These are phyloP conservation scores for Zizania palustris DNA, from an alignment of 202 grass and related monocot genomes.

Conservation along the genomic window DNA sequence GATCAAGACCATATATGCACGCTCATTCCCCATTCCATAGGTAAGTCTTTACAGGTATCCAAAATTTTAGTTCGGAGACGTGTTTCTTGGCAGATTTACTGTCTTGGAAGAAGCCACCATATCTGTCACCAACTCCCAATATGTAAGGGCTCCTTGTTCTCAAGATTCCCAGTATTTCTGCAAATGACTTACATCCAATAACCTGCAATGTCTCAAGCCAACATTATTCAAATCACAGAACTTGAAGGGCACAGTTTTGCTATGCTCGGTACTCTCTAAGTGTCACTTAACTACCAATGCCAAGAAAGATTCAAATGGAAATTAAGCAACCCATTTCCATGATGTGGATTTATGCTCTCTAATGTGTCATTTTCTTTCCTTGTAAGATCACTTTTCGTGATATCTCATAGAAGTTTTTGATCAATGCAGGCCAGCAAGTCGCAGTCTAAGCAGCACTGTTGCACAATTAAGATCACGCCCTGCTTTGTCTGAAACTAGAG, in stretches of 20 bases:
- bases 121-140: neutral
- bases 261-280: neutral
- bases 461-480: conserved; percentile 21
- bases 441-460: conserved; percentile 32
- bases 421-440: conserved; percentile 25
- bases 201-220: neutral
- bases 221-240: neutral
- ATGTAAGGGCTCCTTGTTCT: neutral
- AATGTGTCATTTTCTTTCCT: neutral
- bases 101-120: neutral
- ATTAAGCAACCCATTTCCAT: neutral
- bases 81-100: neutral
- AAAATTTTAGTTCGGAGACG: neutral
- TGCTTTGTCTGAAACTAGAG: conserved; percentile 8
- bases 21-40: conserved; percentile 35
- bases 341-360: neutral
- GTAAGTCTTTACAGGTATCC: conserved; percentile 22
- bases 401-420: neutral
- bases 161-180: neutral
- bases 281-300: neutral
- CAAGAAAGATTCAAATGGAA: neutral
- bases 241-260: neutral
- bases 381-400: neutral
- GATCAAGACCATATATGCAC: conserved; percentile 39
- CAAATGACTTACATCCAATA: neutral